Base-by-base conservation (phyloP, 495 filamentous ascomycete genomes). In the Darksidea phi region DNA sequence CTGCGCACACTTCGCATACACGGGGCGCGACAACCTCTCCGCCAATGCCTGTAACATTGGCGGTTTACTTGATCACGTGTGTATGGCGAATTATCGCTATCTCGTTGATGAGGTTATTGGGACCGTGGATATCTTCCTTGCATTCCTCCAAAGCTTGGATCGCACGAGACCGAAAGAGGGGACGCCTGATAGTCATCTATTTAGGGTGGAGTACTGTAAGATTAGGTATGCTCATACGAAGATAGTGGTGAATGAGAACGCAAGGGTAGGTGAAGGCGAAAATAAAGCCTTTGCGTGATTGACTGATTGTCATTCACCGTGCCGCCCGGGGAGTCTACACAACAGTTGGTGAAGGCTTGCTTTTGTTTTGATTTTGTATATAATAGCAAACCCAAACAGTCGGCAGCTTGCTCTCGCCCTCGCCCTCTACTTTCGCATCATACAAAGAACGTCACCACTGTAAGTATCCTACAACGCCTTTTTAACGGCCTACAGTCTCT, bases 31-130 rank as follows among this genome's bases (percentile, higher is more conserved):
- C 10, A 56, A 56, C 24, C 41, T 56, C 3, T 57, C 60, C 1
- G 68, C 66, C 1, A 76, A 77, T 57, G 76, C 74, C 1, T 79
- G 71, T 53, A 63, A 57, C 41, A 70, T 72, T 13, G 59, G 63
- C 63, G 68, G 69, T 48, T 73, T 77, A 59, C 70, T 67, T 10
- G 54, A 68, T 48, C 48, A 67, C n/a, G 70, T 77, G 47, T 66
- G 56, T 50, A 58, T 74, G 13, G 59, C 49, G 8, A 73, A 75
- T 54, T 67, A 73, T 0, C 63, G 74, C 17, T 79, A 79, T 59
- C 70, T 77, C 4, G 70, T 79, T 52, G 77, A 78, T 48, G 77
- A 77, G 54, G 71, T 69, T 51, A 26, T 76, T 11, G 77, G 77
- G 0, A 70, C 71, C 0, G 68, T 79, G 5, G 76, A 75, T 66